Evolutionary conservation across 2,329 filamentous ascomycete species (phyloP).

Genomic region (Aspergillus sp.): DNA sequence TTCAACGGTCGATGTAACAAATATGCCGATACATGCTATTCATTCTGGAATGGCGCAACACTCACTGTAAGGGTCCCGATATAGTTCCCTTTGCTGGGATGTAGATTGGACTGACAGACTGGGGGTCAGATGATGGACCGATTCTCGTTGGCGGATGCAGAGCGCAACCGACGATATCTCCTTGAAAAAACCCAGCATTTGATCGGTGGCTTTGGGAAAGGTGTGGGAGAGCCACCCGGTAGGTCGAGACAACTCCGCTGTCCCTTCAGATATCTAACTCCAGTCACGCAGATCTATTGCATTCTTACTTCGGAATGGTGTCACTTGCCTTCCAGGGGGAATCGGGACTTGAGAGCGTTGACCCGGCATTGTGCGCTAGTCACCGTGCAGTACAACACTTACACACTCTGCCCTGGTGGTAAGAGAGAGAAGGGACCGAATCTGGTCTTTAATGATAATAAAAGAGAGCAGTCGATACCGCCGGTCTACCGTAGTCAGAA

Average conservation of each 20-base stretch:
- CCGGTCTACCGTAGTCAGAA: too few species aligned
- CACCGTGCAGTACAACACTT: constrained; percentile 43
- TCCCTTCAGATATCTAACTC: neutral
- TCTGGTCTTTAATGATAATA: too few species aligned
- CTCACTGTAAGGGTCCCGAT: constrained; percentile 40
- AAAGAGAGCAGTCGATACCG: too few species aligned
- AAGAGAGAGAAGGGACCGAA: constrained; percentile 1
- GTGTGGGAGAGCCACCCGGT: constrained; percentile 67
- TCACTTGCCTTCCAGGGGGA: constrained; percentile 74
- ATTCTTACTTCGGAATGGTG: constrained; percentile 84
- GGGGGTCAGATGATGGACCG: constrained; percentile 58
- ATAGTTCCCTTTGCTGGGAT: neutral
- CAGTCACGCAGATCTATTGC: constrained; percentile 65
- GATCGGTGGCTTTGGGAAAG: constrained; percentile 80
- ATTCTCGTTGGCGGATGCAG: constrained; percentile 57
- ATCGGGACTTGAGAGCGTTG: constrained; percentile 65
- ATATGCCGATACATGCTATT: constrained; percentile 90
- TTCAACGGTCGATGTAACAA: constrained; percentile 94
- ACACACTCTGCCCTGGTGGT: constrained; percentile 43
- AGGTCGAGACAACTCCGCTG: constrained; percentile 17
- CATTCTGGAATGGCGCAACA: constrained; percentile 82
- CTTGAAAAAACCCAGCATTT: constrained; percentile 82
- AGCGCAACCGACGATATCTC: constrained; percentile 71
- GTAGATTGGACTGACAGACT: constrained; percentile 19
- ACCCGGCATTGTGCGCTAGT: constrained; percentile 75